Conservation (phyloP, 2,329 filamentous ascomycete species). For the Thelonectria blattea region DNA sequence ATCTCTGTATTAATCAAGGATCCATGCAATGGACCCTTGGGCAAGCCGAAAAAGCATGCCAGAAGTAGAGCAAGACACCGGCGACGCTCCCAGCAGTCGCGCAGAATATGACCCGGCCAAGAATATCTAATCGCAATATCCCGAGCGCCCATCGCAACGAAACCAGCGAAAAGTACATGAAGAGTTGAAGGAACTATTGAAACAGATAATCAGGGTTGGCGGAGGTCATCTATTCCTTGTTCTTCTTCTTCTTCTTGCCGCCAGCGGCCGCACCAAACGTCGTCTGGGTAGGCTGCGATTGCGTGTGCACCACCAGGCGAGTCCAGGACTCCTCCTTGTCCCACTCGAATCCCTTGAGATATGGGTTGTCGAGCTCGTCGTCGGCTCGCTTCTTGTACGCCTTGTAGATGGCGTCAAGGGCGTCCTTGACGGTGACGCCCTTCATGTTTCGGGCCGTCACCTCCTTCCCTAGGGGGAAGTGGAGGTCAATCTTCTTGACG, state of each 20-base stretch:
- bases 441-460: constrained; percentile 90
- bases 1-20: constrained; percentile 35
- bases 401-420: constrained; percentile 93
- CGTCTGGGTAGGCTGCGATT: constrained; percentile 67
- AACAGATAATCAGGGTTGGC: constrained; percentile 45
- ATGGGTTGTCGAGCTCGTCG: constrained; percentile 86
- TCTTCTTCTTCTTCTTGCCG: constrained; percentile 72
- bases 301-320: constrained; percentile 83
- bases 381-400: constrained; percentile 95
- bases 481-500: constrained; percentile 92
- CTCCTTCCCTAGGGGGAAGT: constrained; percentile 86
- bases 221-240: constrained; percentile 60
- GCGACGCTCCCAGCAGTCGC: constrained; percentile 39
- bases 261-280: constrained; percentile 51
- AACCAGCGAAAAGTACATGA: constrained; percentile 48
- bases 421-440: constrained; percentile 97
- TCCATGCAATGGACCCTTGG: constrained; percentile 21
- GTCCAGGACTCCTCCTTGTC: constrained; percentile 93
- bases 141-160: constrained; percentile 50
- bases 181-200: constrained; percentile 48
- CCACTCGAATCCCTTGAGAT: constrained; percentile 96
- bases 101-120: constrained; percentile 40
- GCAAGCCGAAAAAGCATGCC: constrained; percentile 30
- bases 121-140: constrained; percentile 53
- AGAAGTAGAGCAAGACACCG: constrained; percentile 35